Base-by-base conservation (phyloP, 2,329 filamentous ascomycete species). In the Neonectria hederae region DNA sequence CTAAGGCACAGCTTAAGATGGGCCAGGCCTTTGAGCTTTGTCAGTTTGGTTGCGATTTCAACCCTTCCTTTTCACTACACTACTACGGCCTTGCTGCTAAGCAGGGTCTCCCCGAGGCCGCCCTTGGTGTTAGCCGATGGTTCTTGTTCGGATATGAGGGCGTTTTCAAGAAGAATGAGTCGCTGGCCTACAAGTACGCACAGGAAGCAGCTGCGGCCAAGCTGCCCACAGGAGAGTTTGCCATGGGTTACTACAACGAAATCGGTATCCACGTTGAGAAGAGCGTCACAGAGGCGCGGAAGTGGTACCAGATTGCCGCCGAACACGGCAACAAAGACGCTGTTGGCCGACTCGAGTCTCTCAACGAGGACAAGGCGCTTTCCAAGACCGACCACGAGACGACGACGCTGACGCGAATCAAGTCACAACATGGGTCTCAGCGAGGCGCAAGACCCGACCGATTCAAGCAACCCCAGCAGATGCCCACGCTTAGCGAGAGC, bases 111-210 rank as follows among this genome's bases (percentile, higher is more conserved):
- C 85, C 94, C 0, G 96, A 99, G 77, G 96, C 95, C 0, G 94
- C 97, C 65, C 92, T 99, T 80, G 94, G 95, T 28, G 94, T 99
- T 65, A 98, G 95, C 79, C 96, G 97, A 79, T 99, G 96, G 96
- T 99, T 98, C 76, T 85, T 99, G 28, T 98, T 97, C 74, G 96
- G 96, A 3, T 94, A 96, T 69, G 95, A 98, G 70, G 91, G 91
- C 22, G 86, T 97, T 7, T 97, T 99, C 75, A 88, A 92, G 65
- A 98, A 98, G 84, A 98, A 97, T 74, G 96, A 99, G 79, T 92
- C 95, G 76, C 82, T 98, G 53, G 95, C 96, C 7, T 99, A 92
- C 79, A 91, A 89, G 55, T 98, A 97, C 75, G 96, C 96, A 1
- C 89, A 95, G 72, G 88, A 95, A 69, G 96, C 96, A 11, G 95